Conservation (phyloP, 139 green algal species). For the Micractinium conductrix region DNA sequence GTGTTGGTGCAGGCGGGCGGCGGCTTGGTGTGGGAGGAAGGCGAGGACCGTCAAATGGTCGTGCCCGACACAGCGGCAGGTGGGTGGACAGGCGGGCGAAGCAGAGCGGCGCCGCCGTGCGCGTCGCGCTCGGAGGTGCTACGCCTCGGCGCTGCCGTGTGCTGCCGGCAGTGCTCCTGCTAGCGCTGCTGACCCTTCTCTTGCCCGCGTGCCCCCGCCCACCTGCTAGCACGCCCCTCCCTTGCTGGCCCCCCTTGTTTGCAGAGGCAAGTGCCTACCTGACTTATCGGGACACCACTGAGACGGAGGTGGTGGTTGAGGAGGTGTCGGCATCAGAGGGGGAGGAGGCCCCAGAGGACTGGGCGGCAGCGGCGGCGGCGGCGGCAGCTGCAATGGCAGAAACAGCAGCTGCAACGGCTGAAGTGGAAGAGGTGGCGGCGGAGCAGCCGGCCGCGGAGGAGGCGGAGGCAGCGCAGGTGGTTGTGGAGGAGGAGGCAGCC, state of each 20-base stretch:
- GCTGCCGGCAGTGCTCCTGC: too few species aligned
- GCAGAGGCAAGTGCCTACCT: too few species aligned
- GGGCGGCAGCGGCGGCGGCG: too few species aligned
- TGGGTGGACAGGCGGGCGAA: too few species aligned
- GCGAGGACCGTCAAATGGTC: slow-evolving; percentile 68
- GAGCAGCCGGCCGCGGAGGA: background rate
- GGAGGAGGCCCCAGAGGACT: background rate
- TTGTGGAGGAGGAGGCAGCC: too few species aligned
- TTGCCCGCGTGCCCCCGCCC: too few species aligned
- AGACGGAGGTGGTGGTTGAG: background rate
- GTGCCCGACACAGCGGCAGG: slow-evolving; percentile 21
- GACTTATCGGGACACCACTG: too few species aligned
- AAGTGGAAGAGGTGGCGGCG: background rate
- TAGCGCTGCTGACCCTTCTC: too few species aligned
- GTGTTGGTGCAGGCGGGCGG: background rate
- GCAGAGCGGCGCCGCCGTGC: too few species aligned
- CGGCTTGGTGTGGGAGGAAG: slow-evolving; percentile 63
- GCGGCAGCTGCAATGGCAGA: too few species aligned
- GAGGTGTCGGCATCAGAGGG: background rate
- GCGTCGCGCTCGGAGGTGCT: too few species aligned
- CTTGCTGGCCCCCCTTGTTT: too few species aligned
- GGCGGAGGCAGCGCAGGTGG: background rate
- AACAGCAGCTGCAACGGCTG: background rate
- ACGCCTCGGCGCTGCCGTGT: background rate
- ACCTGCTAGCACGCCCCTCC: background rate